phyloP scores from a whole-genome alignment of 768 basidiomycete genomes.

The Mrakia blollopis region DNA sequence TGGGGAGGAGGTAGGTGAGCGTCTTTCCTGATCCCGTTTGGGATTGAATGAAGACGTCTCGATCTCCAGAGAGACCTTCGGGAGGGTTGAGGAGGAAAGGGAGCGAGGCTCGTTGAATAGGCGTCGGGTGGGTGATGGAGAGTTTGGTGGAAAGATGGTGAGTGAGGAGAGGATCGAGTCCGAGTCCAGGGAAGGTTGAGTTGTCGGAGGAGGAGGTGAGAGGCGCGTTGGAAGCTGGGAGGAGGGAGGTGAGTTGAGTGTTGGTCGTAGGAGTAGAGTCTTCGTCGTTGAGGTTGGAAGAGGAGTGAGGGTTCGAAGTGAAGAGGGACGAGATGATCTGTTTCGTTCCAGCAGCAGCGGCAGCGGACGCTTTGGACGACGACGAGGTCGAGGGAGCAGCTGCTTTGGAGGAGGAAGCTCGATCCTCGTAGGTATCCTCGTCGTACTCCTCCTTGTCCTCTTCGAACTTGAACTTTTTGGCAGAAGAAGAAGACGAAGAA shows the following conservation, averaged over 20 bases:
- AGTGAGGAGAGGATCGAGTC: slow-evolving; percentile 72
- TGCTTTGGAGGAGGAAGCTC: slow-evolving; percentile 11
- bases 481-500: slow-evolving; percentile 34
- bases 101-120: slow-evolving; percentile 73
- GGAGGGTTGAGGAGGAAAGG: slow-evolving; percentile 56
- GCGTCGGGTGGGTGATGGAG: slow-evolving; percentile 76
- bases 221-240: slow-evolving; percentile 41
- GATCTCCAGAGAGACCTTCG: slow-evolving; percentile 36
- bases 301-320: slow-evolving; percentile 61
- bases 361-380: neutral
- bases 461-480: slow-evolving; percentile 27
- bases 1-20: slow-evolving; percentile 84
- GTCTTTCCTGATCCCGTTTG: slow-evolving; percentile 82
- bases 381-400: slow-evolving; percentile 7
- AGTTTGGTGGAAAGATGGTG: slow-evolving; percentile 74
- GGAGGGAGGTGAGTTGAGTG: slow-evolving; percentile 22
- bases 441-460: slow-evolving; percentile 32
- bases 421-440: slow-evolving; percentile 33
- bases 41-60: slow-evolving; percentile 89
- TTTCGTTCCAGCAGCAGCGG: slow-evolving; percentile 30
- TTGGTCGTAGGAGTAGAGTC: neutral
- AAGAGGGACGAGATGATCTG: slow-evolving; percentile 81
- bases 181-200: slow-evolving; percentile 70
- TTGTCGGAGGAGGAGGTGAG: slow-evolving; percentile 46
- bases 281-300: neutral